Evolutionary conservation across 768 basidiomycete species (phyloP), one percentile per base, ranked within the genome.

Genomic region (Tricholoma furcatifolium): DNA sequence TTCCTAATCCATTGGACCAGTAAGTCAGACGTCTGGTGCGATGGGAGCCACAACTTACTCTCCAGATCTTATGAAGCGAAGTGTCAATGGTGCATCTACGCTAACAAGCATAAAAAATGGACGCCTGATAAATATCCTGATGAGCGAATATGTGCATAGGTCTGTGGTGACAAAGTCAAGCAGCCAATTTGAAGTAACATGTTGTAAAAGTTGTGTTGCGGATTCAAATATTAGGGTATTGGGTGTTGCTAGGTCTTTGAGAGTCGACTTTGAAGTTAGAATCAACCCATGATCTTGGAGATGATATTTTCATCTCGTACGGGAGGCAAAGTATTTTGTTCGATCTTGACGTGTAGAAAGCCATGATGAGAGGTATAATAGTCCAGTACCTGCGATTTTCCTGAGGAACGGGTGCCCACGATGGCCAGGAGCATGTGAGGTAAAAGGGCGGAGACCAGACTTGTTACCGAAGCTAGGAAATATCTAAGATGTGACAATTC

Each of bases 91-190:
- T 0, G 92, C 96, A 56, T 98, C 93, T 27, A 93, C 78, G 43
- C 73, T 80, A 41, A 97, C 71, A 20, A 98, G 78, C 65, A 98
- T 73, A 67, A 97, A 93, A 67, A 93, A 98, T 0, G 97, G 97
- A 15, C 97, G 75, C 62, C 85, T 93, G 32, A 82, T 66, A 63
- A 97, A 98, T 44, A 77, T 70, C 54, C 80, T 79, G 32, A 98
- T 73, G 14, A 83, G 69, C 3, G 75, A 70, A 24, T 71, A 70
- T 1, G 80, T 83, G 38, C 66, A 64, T 18, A 95, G 67, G 64
- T 91, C 88, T n/a, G 74, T 68, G 0, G 94, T 96, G 27, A 98
- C 93, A 60, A 87, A 93, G 62, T 91, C 74, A 6, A 74, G 67
- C 40, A 77, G 78, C 96, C 96, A 99, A 57, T 89, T 79, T 55